Evolutionary conservation across 495 filamentous ascomycete genomes (phyloP), one percentile per base, ranked within the genome.

Genomic region (Mytilinidion resinicola): DNA sequence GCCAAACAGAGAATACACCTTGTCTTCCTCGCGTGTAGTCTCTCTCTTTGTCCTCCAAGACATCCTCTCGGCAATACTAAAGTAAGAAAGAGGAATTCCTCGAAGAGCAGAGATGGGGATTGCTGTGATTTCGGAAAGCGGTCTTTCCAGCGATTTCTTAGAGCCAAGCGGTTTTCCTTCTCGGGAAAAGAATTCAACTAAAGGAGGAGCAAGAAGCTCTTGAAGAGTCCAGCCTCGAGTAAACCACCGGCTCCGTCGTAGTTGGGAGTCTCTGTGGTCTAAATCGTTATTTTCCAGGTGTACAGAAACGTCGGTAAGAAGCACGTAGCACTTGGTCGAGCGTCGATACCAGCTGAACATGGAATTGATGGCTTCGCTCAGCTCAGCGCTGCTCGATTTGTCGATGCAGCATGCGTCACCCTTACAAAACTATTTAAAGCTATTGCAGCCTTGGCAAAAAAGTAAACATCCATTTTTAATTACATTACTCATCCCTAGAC

Each of bases 11-110:
- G 33, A 63, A 21, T 63, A 63, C 6, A 49, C 56, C 39, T 44
- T 39, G 35, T 63, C 61, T 55, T 63, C 61, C 15, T 67, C 56
- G 42, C 30, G 30, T 19, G 42, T 63, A 21, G 66, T 68, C 25
- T 57, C 41, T 9, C 66, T 54, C 20, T 53, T 25, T 25, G 64
- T 56, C 21, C 63, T 60, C 66, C 66, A 68, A 3, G 66, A 66
- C 56, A 62, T 65, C 4, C 62, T 25, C 1, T 51, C 52, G 12
- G 51, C 53, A 12, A 64, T 52, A 37, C 33, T 53, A 44, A 4
- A 48, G 36, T 30, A 9, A n/a, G 59, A 51, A 34, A 61, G 51
- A 25, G 39, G n/a, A 58, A 56, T 43, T 15, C 60, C 55, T 55
- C 49, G 44, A 39, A 65, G 62, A 53, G 48, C 39, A 35, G 49